Conservation (phyloP, 106 monocot species). For the Dactylorhiza incarnata region DNA sequence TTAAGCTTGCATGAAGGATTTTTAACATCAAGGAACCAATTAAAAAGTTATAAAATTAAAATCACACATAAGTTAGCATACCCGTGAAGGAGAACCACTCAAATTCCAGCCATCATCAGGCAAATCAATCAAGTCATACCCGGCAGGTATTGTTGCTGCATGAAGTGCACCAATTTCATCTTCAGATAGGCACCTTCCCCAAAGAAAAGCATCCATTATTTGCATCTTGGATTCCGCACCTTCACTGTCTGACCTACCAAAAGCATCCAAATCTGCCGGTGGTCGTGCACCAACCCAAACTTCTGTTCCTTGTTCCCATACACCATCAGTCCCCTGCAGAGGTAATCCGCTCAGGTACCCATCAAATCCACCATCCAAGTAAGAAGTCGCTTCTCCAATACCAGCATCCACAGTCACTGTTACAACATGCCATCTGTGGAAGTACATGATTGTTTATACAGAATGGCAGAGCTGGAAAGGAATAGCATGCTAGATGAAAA, state of each 20-base stretch:
- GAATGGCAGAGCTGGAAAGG: not conserved
- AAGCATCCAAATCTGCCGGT: constrained; percentile 94
- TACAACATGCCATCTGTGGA: constrained; percentile 85
- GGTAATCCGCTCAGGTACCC: constrained; percentile 76
- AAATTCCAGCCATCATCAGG: constrained; percentile 65
- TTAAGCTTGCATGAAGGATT: not conserved
- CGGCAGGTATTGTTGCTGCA: constrained; percentile 38
- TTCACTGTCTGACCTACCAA: constrained; percentile 97
- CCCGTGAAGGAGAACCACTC: constrained; percentile 81
- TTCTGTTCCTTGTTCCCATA: constrained; percentile 82
- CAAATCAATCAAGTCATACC: constrained; percentile 61
- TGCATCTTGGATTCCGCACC: constrained; percentile 90
- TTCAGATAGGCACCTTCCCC: constrained; percentile 84
- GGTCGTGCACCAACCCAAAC: constrained; percentile 83
- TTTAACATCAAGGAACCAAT: not conserved
- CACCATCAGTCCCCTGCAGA: constrained; percentile 29
- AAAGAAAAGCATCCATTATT: constrained; percentile 94
- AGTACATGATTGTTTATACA: not conserved
- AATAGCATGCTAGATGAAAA: not conserved
- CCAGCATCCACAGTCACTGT: constrained; percentile 88
- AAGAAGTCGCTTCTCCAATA: constrained; percentile 74
- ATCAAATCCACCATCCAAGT: constrained; percentile 87
- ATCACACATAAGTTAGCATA: constrained; percentile 13
- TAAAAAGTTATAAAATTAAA: not conserved
- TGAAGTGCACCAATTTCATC: constrained; percentile 83